Base-by-base conservation (phyloP, 2,329 filamentous ascomycete genomes). In the Fusarium camptoceras region DNA sequence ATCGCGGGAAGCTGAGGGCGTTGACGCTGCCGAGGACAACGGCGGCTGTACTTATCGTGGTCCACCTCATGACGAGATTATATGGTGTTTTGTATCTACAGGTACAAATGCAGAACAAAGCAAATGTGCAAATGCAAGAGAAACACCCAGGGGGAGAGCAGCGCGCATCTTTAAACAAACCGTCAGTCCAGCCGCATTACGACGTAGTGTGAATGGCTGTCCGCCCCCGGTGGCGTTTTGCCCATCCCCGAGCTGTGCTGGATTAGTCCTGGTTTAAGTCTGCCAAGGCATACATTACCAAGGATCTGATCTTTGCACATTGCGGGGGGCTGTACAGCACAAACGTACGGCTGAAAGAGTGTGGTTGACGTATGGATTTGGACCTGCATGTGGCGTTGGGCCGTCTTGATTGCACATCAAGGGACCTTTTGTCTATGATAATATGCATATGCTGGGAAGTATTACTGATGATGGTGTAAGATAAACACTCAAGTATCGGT, bases 1-100 rank as follows among this genome's bases (percentile, higher is more conserved):
- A 77, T 57, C 76, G 68, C 22, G 77, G 73, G 58, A 81, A 76
- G 49, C 37, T 63, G 15, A 57, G 41, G n/a, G 73, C 71, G 22
- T 73, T 59, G 15, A 64, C 65, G 39, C 50, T 57, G 22, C 59
- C 58, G 20, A 76, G 55, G n/a, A 69, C 39, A 20, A 60, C 70
- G 8, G 59, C 59, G 12, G 61, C 64, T 25, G 57, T 53, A 20
- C 54, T 66, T 60, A 73, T 59, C 49, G 65, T 72, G 7, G 71
- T 73, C 74, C 71, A 76, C 58, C 74, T 73, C 74, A 76, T 76
- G 31, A 44, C 62, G 24, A 18, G 14, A 44, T 22, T 63, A n/a
- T 64, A 20, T 64, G 39, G 24, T 59, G 53, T 64, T 65, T n/a
- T 24, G 46, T 20, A 18, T 31, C 46, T 24, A 30, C 46, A 25